These are phyloP conservation scores for Cryptosporidium bovis DNA, from an alignment of 169 alveolate species.

Conservation along the genomic window DNA sequence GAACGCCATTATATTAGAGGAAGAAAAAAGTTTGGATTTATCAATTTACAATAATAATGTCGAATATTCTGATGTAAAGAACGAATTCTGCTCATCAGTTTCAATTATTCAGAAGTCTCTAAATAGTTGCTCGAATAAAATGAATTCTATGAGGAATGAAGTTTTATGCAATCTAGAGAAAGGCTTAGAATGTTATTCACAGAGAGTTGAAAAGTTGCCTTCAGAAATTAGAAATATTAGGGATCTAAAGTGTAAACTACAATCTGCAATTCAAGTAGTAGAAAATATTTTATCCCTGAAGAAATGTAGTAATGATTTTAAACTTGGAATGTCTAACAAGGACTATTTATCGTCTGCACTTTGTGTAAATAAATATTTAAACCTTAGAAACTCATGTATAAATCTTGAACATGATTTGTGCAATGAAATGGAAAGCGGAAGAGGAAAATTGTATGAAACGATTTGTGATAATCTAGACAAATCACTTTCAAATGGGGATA, in stretches of 20 bases:
- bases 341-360: constrained; percentile 25
- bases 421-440: constrained; percentile 29
- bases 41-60: background rate
- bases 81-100: constrained; percentile 4
- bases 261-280: constrained; percentile 33
- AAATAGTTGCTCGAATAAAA: constrained; percentile 15
- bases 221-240: constrained; percentile 23
- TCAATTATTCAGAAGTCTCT: constrained; percentile 21
- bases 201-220: constrained; percentile 51
- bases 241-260: constrained; percentile 2
- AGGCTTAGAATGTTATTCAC: constrained; percentile 21
- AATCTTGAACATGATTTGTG: constrained; percentile 39
- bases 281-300: constrained; percentile 33
- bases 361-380: constrained; percentile 22
- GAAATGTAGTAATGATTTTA: constrained; percentile 37
- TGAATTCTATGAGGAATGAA: constrained; percentile 50
- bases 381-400: constrained; percentile 47
- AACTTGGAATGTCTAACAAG: background rate
- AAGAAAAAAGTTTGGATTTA: constrained; percentile 31
- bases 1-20: constrained; percentile 5
- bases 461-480: constrained; percentile 16
- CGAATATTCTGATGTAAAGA: constrained; percentile 14
- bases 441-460: constrained; percentile 12
- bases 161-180: constrained; percentile 33
- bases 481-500: constrained; percentile 10